Base-by-base conservation (phyloP, 768 basidiomycete genomes). In the Kwoniella sp. region DNA sequence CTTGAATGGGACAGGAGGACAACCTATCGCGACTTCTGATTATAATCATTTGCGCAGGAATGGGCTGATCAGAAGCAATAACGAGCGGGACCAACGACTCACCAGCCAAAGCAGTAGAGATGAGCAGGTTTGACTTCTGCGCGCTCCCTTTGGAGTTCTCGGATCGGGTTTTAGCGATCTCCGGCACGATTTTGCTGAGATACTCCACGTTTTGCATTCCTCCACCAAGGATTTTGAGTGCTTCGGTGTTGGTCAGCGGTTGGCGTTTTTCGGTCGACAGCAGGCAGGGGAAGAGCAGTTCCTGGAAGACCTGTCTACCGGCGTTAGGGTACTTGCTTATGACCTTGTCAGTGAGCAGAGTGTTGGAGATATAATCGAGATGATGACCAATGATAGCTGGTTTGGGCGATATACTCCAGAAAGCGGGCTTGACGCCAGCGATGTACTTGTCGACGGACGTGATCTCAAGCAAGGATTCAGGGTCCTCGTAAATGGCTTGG, bases 201-300 rank as follows among this genome's bases (percentile, higher is more conserved):
- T 53, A 13, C 9, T 61, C 56, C 23, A 68, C 17, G 3, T 48
- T 37, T 26, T 58, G 34, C 13, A 68, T 52, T 12, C 52, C 67
- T 1, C 66, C 66, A 25, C 31, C 50, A n/a, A 68, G 55, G 8
- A 85, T 79, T 60, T 87, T 87, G 15, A 28, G 11, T 9, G 48
- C 52, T 17, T 59, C 57, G 15, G 8, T 25, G 5, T 54, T 54
- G 11, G 37, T 58, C 2, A 65, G 25, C 22, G 63, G 37, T 30
- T 38, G 29, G 1, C 38, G 48, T 57, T 65, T 65, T 30, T 65
- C 63, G 9, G 38, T 51, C 8, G 58, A 30, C 26, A 66, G 38
- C 2, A 66, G 17, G 73, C 87, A 86, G 0, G 92, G 89, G 74
- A 92, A 90, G 59, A 94, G 79, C 0, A 88, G 75, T 31, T 82